A percentile compares a stretch with the other conserved stretches of the same genome.
Conservation (phyloP, 208 protist genomes). For the Strigomonas galati region DNA sequence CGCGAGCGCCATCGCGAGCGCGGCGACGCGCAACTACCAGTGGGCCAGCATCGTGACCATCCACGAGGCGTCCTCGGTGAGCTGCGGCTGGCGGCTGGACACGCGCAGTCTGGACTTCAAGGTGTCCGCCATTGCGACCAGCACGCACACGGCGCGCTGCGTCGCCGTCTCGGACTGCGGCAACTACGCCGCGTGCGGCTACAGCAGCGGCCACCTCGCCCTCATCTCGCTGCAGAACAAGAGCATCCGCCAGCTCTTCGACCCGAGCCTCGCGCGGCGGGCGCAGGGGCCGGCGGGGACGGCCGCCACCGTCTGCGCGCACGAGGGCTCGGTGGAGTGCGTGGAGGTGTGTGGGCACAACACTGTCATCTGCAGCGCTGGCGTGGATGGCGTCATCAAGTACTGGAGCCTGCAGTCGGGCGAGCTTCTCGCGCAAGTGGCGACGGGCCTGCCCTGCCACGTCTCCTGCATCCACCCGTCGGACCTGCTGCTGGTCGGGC, state of each 20-base stretch:
- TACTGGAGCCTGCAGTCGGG: slow-evolving; percentile 62
- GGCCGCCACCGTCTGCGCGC: slow-evolving; percentile 21
- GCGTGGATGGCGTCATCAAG: slow-evolving; percentile 73
- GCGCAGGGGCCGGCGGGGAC: background rate
- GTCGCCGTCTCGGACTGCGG: slow-evolving; percentile 83
- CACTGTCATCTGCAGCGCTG: slow-evolving; percentile 63
- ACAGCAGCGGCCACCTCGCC: slow-evolving; percentile 78
- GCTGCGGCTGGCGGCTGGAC: slow-evolving; percentile 86
- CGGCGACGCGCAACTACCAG: slow-evolving; percentile 80
- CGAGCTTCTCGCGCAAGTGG: slow-evolving; percentile 32
- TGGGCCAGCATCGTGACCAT: slow-evolving; percentile 80
- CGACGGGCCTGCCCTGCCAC: slow-evolving; percentile 52
- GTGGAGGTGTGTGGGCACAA: slow-evolving; percentile 78
- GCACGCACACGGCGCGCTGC: slow-evolving; percentile 63
- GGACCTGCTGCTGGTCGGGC: slow-evolving; percentile 63
- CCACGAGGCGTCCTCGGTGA: slow-evolving; percentile 63
- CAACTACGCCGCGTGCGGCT: slow-evolving; percentile 85
- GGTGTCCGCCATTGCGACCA: slow-evolving; percentile 63
- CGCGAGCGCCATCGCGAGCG: slow-evolving; percentile 50
- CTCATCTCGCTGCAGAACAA: slow-evolving; percentile 77
- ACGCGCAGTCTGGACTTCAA: slow-evolving; percentile 74
- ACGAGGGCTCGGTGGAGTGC: slow-evolving; percentile 69
- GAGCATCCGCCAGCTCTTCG: slow-evolving; percentile 74
- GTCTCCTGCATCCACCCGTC: slow-evolving; percentile 73
- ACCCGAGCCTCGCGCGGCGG: slow-evolving; percentile 24